Evolutionary conservation across 2,329 filamentous ascomycete species (phyloP), one percentile per base, ranked within the genome.

Genomic region (Exophiala oligosperma): DNA sequence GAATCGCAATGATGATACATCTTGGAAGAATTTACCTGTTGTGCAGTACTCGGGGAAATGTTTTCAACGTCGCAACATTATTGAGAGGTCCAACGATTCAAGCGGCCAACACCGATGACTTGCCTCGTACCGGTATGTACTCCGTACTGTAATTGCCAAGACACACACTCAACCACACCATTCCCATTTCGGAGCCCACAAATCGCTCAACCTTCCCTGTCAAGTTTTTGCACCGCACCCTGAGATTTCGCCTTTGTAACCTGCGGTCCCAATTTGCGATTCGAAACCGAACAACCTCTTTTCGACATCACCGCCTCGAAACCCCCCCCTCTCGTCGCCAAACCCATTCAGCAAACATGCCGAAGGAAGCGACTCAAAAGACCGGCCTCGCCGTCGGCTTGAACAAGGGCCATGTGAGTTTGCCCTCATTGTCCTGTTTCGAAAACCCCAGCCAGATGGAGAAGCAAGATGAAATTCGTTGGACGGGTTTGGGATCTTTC

Each of bases 391-490:
- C 80, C 75, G 74, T 82, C 72, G 85, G 85, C 73, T 74, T 85
- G 71, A 87, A 87, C 78, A 79, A 79, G 72, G 85, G 85, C 74
- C 84, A 86, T 75, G 85, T 87, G 85, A 74, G 84, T 86, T 67
- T 35, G 4, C 52, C 55, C 40, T 17, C 6, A 17, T 23, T 17
- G 14, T 40, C 21, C 26, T 38, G 17, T 17, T 17, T 17, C 17
- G 29, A 23, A 29, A 32, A 7, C 8, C 17, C 43, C 12, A 17
- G 17, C 17, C 17, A 17, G 17, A 17, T 17, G 17, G 23, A n/a
- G 37, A 41, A 26, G 11, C 2, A 6, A 4, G 35, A 21, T 29
- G 49, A 43, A n/a, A 17, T 17, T 17, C 17, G 17, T 17, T 17
- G 17, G 17, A 17, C 17, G 44, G 46, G 28, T 29, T 29, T 24